Conservation (phyloP, 495 filamentous ascomycete species). For the Penicillium daleae region DNA sequence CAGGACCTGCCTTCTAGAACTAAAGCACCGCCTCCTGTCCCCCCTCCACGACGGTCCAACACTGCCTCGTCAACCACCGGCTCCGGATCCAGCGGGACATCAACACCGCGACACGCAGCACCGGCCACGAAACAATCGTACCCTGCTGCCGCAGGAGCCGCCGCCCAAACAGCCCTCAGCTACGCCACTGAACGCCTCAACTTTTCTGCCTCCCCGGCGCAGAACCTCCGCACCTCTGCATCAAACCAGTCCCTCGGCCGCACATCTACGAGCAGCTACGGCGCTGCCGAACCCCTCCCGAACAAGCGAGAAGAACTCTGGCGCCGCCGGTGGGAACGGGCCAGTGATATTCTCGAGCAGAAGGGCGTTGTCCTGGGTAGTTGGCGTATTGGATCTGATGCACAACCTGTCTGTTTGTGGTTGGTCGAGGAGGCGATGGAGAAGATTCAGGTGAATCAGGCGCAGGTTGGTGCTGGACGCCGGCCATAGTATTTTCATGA, state of each 20-base stretch:
- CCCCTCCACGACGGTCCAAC: slow-evolving; percentile 44
- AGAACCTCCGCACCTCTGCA: slow-evolving; percentile 27
- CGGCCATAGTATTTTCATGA: neutral
- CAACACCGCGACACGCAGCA: slow-evolving; percentile 14
- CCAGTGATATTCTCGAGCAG: slow-evolving; percentile 67
- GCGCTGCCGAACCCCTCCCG: slow-evolving; percentile 29
- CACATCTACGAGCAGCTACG: slow-evolving; percentile 16
- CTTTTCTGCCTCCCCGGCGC: slow-evolving; percentile 25
- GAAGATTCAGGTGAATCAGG: slow-evolving; percentile 15
- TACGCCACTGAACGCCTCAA: slow-evolving; percentile 42
- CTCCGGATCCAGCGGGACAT: slow-evolving; percentile 16
- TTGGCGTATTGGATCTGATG: slow-evolving; percentile 87
- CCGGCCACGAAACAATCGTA: slow-evolving; percentile 36
- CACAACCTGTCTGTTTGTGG: slow-evolving; percentile 58
- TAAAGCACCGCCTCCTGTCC: slow-evolving; percentile 36
- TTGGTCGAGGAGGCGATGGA: slow-evolving; percentile 52
- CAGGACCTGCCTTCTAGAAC: slow-evolving; percentile 14
- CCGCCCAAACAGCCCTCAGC: slow-evolving; percentile 36
- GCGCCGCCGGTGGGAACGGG: slow-evolving; percentile 75
- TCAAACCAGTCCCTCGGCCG: slow-evolving; percentile 34
- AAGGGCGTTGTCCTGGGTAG: slow-evolving; percentile 76
- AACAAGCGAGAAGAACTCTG: slow-evolving; percentile 87
- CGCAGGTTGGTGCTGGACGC: slow-evolving; percentile 7
- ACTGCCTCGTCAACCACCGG: slow-evolving; percentile 27
- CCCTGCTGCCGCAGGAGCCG: slow-evolving; percentile 36